A percentile compares a stretch with the other conserved stretches of the same genome.
phyloP scores from a whole-genome alignment of 176 grass and related monocot genomes.

The Oryza officinalis region DNA sequence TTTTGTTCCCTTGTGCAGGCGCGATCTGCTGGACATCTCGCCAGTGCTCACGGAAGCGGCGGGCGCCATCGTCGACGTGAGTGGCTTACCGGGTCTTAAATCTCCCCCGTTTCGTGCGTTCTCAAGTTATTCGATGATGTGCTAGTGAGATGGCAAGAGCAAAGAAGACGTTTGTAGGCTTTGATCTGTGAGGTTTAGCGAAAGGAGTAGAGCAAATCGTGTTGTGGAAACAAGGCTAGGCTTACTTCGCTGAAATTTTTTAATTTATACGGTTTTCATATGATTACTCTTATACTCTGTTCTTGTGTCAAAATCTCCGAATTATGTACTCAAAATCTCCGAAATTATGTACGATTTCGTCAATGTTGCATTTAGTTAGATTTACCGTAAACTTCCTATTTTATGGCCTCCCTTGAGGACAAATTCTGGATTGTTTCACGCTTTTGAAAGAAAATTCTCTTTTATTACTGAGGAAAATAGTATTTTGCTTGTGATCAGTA shows the following conservation, averaged over 20 bases:
- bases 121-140: background rate
- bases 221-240: background rate
- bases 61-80: conserved; percentile 95
- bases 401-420: background rate
- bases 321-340: background rate
- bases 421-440: too few species aligned
- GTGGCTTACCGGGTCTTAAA: conserved; percentile 3
- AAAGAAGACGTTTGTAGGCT: background rate
- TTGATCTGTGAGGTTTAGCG: conserved; percentile 5
- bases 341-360: background rate
- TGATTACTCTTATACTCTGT: background rate
- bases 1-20: conserved; percentile 48
- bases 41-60: conserved; percentile 87
- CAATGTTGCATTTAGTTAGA: conserved; percentile 3
- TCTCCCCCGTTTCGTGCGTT: background rate
- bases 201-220: background rate
- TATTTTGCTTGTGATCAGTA: background rate
- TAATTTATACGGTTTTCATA: background rate
- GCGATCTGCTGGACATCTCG: conserved; percentile 96
- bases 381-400: background rate
- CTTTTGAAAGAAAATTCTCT: background rate
- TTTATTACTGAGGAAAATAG: too few species aligned
- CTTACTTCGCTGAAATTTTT: background rate
- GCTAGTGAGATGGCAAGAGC: background rate
- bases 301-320: background rate